Conservation (phyloP, 1,139 yeast genomes). For the Nakaseomyces kungkrabaensis region DNA sequence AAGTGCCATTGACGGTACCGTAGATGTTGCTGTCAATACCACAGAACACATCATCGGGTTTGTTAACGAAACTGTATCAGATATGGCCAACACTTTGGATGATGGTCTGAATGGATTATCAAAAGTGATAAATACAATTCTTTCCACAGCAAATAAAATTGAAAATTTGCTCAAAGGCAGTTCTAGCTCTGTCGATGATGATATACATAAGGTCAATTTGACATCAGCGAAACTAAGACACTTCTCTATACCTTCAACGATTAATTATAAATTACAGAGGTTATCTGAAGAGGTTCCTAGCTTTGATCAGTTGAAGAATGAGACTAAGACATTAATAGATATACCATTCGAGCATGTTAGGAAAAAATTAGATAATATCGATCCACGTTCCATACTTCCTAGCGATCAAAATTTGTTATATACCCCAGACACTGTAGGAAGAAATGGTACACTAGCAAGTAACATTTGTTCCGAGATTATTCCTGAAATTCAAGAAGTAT, state of each 20-base stretch:
- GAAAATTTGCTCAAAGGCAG: conserved; percentile 46
- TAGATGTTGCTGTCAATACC: conserved; percentile 63
- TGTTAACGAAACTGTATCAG: conserved; percentile 51
- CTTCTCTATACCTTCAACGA: conserved; percentile 52
- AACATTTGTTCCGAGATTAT: conserved; percentile 21
- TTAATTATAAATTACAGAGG: conserved; percentile 42
- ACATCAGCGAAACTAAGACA: conserved; percentile 48
- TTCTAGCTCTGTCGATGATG: conserved; percentile 27
- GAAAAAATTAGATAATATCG: conserved; percentile 30
- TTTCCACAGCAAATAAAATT: conserved; percentile 38
- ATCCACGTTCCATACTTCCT: conserved; percentile 10
- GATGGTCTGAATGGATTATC: conserved; percentile 50
- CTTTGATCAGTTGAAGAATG: conserved; percentile 45
- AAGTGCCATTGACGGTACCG: conserved; percentile 63
- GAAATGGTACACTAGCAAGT: neutral
- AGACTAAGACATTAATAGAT: conserved; percentile 38
- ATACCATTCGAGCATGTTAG: conserved; percentile 47
- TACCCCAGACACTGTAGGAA: neutral
- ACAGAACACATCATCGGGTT: conserved; percentile 50
- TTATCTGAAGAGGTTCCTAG: conserved; percentile 45
- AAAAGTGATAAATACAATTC: conserved; percentile 40
- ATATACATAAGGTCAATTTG: conserved; percentile 41
- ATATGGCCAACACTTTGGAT: conserved; percentile 49
- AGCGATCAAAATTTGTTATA: neutral
- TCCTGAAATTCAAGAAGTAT: conserved; percentile 30